A percentile compares a stretch with the other conserved stretches of the same genome.
These are phyloP conservation scores for Magnusiomyces clavatus DNA, from an alignment of 1,139 yeast species.

Conservation along the genomic window DNA sequence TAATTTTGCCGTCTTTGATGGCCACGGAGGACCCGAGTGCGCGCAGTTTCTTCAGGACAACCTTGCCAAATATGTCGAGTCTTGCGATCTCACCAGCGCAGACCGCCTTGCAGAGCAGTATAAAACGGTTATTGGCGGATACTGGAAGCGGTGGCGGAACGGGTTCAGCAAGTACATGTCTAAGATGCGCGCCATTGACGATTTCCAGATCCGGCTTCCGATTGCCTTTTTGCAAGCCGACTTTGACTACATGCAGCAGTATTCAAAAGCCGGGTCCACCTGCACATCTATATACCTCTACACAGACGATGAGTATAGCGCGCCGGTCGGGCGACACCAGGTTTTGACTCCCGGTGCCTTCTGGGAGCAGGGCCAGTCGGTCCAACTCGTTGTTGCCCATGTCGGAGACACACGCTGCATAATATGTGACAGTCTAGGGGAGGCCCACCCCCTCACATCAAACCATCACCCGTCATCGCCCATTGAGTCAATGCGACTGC, in stretches of 20 bases:
- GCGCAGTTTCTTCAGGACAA: slow-evolving; percentile 49
- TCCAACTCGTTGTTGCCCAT: slow-evolving; percentile 73
- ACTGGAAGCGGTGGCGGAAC: slow-evolving; percentile 75
- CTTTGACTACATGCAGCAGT: slow-evolving; percentile 33
- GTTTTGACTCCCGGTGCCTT: slow-evolving; percentile 40
- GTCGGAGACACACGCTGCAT: slow-evolving; percentile 95
- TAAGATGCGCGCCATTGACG: slow-evolving; percentile 41
- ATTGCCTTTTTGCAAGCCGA: slow-evolving; percentile 58
- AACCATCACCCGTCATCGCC: slow-evolving; percentile 87
- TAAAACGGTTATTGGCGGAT: slow-evolving; percentile 61
- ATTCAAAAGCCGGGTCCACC: slow-evolving; percentile 61
- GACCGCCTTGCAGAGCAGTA: slow-evolving; percentile 44
- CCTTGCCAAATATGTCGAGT: slow-evolving; percentile 52
- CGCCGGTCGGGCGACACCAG: slow-evolving; percentile 19
- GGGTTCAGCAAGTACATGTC: slow-evolving; percentile 41
- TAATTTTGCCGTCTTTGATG: slow-evolving; percentile 76
- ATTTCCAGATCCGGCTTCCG: slow-evolving; percentile 52
- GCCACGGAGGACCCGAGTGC: slow-evolving; percentile 86
- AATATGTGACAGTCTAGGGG: slow-evolving; percentile 50
- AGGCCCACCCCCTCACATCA: slow-evolving; percentile 68
- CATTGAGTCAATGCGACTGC: slow-evolving; percentile 62
- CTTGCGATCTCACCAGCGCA: slow-evolving; percentile 32
- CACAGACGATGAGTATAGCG: slow-evolving; percentile 21
- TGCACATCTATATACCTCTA: slow-evolving; percentile 73
- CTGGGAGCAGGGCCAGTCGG: slow-evolving; percentile 63